Base-by-base conservation (phyloP, 495 filamentous ascomycete genomes). In the Xylaria grammica region DNA sequence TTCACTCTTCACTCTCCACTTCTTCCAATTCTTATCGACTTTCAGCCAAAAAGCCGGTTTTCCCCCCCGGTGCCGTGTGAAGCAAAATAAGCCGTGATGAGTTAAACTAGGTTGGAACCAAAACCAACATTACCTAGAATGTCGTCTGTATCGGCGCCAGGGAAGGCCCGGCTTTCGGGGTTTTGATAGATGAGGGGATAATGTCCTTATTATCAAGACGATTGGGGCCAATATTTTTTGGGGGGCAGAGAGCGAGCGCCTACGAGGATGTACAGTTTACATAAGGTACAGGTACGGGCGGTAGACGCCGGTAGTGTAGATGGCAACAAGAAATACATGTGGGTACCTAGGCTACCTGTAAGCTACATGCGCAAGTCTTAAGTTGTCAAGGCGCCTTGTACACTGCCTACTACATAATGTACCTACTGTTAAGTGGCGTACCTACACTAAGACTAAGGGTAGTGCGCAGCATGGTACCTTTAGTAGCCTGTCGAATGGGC, bases 151-250 rank as follows among this genome's bases (percentile, higher is more conserved):
- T 44, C 62, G 50, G 62, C 62, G 53, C 62, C 62, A 64, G 62
- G 52, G 44, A 64, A 57, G 32, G 48, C 62, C 62, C 62, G 62
- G 62, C 62, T 58, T 55, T 64, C 62, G 62, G 62, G 50, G 45
- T 50, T 64, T 29, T 44, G 62, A 52, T 44, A 51, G 62, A 49
- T 64, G 62, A 64, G 62, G 62, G 62, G 62, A 64, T 29, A 29
- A 49, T 34, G 53, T 42, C 62, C 50, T 58, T 40, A 64, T 64
- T 64, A 64, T 58, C 40, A 48, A 48, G 40, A 59, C 42, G 32
- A 13, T 20, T 42, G 40, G 40, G 40, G 40, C n/a, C n/a, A n/a
- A n/a, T 15, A 27, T 51, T 6, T 54, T 24, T 40, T 29, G 56
- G 56, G n/a, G 56, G 54, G 38, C 5, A 26, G 54, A 17, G 4